These are phyloP conservation scores for Lactarius pseudohatsudake DNA, from an alignment of 768 basidiomycete genomes.

Conservation along the genomic window DNA sequence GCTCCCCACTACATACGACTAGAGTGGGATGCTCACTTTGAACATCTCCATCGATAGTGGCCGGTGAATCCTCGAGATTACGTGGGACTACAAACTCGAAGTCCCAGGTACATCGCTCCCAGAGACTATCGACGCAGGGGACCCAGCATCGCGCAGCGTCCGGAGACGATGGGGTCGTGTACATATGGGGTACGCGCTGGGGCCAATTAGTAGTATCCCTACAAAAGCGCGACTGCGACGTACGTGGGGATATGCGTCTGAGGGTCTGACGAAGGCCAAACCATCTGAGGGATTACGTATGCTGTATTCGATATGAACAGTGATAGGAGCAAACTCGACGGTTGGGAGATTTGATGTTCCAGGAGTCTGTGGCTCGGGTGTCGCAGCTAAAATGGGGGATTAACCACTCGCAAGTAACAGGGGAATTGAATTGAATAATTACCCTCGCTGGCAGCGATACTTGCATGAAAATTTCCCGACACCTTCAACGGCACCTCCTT, in stretches of 20 bases:
- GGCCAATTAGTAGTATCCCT: conserved; percentile 9
- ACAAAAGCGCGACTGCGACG: conserved; percentile 36
- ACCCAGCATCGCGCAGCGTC: conserved; percentile 98
- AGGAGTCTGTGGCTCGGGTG: conserved; percentile 81
- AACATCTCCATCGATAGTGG: conserved; percentile 45
- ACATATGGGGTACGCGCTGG: conserved; percentile 91
- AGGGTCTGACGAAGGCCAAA: conserved; percentile 78
- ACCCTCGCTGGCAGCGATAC: conserved; percentile 59
- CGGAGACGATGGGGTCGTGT: conserved; percentile 81
- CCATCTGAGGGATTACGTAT: conserved; percentile 82
- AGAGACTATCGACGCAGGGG: conserved; percentile 92
- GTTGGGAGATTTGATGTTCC: conserved; percentile 35
- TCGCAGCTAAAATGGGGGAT: conserved; percentile 47
- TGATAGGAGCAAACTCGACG: conserved; percentile 67
- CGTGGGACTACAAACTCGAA: conserved; percentile 93
- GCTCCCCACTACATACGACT: conserved; percentile 91
- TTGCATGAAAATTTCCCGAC: conserved; percentile 48
- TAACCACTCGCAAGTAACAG: background rate
- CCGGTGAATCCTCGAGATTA: conserved; percentile 65
- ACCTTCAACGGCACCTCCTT: conserved; percentile 65
- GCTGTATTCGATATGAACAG: conserved; percentile 76
- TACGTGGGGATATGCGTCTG: conserved; percentile 82
- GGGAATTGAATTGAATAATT: conserved; percentile 15
- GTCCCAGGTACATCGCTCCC: conserved; percentile 99
- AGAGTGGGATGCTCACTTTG: conserved; percentile 71